A percentile compares a stretch with the other conserved stretches of the same genome.
phyloP scores from a whole-genome alignment of 768 basidiomycete genomes.

The Pleurotus ostreatus region DNA sequence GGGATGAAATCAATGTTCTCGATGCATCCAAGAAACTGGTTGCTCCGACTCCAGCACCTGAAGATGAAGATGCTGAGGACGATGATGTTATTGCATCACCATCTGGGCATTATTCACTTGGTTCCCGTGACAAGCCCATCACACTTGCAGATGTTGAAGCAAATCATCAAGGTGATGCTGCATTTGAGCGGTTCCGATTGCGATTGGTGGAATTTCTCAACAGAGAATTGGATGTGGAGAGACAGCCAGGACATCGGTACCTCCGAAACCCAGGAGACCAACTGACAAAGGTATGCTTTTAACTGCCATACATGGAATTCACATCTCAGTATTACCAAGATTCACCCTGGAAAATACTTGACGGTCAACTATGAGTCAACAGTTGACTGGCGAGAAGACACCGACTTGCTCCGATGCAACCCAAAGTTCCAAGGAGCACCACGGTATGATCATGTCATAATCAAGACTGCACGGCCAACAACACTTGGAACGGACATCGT shows the following conservation, averaged over 20 bases:
- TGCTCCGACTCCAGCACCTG: slow-evolving; percentile 4
- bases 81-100: slow-evolving; percentile 1
- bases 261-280: slow-evolving; percentile 8
- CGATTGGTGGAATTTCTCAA: slow-evolving; percentile 5
- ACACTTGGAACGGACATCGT: slow-evolving; percentile 13
- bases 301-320: background rate
- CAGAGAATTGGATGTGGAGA: background rate
- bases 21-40: background rate
- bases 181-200: background rate
- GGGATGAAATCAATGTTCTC: background rate
- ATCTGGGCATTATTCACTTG: background rate
- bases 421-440: slow-evolving; percentile 21
- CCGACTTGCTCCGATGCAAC: slow-evolving; percentile 25
- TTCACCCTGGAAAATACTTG: slow-evolving; percentile 9
- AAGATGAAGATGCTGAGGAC: background rate
- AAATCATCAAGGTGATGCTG: background rate
- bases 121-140: background rate
- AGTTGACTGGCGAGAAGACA: slow-evolving; percentile 21
- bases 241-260: background rate
- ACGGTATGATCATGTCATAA: slow-evolving; percentile 23
- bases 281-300: background rate
- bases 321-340: slow-evolving; percentile 8
- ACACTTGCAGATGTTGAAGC: background rate
- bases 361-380: slow-evolving; percentile 22
- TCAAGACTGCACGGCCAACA: slow-evolving; percentile 14